These are phyloP conservation scores for Tolypocladium cylindrosporum DNA, from an alignment of 2,329 filamentous ascomycete species.

Conservation along the genomic window DNA sequence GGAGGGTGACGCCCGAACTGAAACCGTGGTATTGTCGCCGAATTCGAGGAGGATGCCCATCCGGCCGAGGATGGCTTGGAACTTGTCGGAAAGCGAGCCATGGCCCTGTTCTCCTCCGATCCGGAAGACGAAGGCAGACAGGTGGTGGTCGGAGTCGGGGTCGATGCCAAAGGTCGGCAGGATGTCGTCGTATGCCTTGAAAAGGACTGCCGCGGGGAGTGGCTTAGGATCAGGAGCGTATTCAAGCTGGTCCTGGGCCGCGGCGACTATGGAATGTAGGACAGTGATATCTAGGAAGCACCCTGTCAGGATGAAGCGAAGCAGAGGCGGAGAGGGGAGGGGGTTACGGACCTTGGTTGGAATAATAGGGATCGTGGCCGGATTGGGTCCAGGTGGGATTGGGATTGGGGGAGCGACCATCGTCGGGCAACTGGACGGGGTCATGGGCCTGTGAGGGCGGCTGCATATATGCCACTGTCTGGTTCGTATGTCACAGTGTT, in stretches of 20 bases:
- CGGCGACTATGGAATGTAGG: slow-evolving; percentile 65
- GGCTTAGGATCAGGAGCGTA: slow-evolving; percentile 48
- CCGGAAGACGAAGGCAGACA: slow-evolving; percentile 69
- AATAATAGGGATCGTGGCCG: slow-evolving; percentile 36
- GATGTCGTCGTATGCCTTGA: slow-evolving; percentile 68
- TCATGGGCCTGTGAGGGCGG: slow-evolving; percentile 9
- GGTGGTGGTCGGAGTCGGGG: slow-evolving; percentile 63
- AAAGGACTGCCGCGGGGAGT: slow-evolving; percentile 67
- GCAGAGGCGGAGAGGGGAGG: neutral
- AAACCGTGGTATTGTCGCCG: slow-evolving; percentile 23
- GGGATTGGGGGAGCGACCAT: slow-evolving; percentile 5
- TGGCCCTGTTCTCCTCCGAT: slow-evolving; percentile 57
- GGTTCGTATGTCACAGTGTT: neutral
- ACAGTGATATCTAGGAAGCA: slow-evolving; percentile 59
- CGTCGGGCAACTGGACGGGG: neutral
- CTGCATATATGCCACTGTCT: slow-evolving; percentile 17
- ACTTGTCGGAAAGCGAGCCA: slow-evolving; percentile 55
- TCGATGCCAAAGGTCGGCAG: slow-evolving; percentile 62
- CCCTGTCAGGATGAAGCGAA: neutral
- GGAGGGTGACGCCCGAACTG: slow-evolving; percentile 12
- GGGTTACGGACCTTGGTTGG: slow-evolving; percentile 43
- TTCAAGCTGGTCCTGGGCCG: slow-evolving; percentile 56
- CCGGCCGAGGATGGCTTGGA: slow-evolving; percentile 54
- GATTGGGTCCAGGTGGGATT: slow-evolving; percentile 2
- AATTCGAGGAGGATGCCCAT: slow-evolving; percentile 66